These are phyloP conservation scores for Penicillium sp. DNA, from an alignment of 2,329 filamentous ascomycete species.

Conservation along the genomic window DNA sequence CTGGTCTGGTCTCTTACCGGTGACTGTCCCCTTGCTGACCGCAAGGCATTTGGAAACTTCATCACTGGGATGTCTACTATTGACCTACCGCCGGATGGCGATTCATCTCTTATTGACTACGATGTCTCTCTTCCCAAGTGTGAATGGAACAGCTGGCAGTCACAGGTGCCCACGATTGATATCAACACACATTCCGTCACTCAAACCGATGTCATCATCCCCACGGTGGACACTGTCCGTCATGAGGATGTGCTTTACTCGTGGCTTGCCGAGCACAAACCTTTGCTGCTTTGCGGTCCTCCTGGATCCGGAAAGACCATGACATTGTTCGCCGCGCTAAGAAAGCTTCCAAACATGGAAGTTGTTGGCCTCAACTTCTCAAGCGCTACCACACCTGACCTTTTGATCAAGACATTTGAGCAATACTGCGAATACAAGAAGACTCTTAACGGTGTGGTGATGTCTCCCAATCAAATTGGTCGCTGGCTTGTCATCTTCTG, in stretches of 20 bases:
- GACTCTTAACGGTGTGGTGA: conserved; percentile 90
- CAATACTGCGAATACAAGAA: conserved; percentile 99
- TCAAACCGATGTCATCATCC: conserved; percentile 97
- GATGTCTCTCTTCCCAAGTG: conserved; percentile 82
- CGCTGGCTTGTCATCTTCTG: conserved; percentile 99
- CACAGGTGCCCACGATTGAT: conserved; percentile 87
- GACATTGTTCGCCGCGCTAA: conserved; percentile 95
- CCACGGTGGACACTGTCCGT: conserved; percentile 91
- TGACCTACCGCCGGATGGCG: conserved; percentile 74
- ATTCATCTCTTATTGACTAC: conserved; percentile 84
- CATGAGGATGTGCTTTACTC: conserved; percentile 99
- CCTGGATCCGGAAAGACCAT: conserved; percentile 99
- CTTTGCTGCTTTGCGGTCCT: conserved; percentile 89
- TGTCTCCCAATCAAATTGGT: conserved; percentile 93
- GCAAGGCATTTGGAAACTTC: conserved; percentile 84
- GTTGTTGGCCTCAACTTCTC: conserved; percentile 99
- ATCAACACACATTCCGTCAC: conserved; percentile 98
- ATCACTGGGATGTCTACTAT: conserved; percentile 79
- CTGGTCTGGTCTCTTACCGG: conserved; percentile 94
- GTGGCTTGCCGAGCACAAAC: conserved; percentile 98
- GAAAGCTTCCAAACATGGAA: conserved; percentile 98
- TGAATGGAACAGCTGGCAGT: conserved; percentile 92
- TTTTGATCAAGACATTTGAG: conserved; percentile 98
- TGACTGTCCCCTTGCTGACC: conserved; percentile 83
- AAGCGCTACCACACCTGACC: conserved; percentile 93